These are phyloP conservation scores for Thalassia testudinum DNA, from an alignment of 116 monocot genomes.

Conservation along the genomic window DNA sequence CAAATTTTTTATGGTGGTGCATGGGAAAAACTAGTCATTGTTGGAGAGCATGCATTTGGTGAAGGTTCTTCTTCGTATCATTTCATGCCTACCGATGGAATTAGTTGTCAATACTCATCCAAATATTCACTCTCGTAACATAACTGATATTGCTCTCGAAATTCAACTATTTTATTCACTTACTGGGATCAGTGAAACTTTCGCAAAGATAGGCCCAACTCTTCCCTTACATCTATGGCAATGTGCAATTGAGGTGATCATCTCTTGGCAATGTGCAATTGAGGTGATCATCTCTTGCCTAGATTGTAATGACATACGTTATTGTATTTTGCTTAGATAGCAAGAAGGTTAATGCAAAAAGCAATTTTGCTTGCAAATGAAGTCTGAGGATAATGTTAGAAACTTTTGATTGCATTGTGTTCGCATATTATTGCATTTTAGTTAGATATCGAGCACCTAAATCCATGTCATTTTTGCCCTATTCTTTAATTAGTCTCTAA, in stretches of 20 bases:
- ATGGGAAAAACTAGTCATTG: conserved; percentile 35
- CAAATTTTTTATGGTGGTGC: conserved; percentile 38
- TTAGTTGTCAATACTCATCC: conserved; percentile 20
- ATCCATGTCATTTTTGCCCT: no score
- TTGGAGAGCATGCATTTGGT: conserved; percentile 32
- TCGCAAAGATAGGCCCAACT: conserved; percentile 45
- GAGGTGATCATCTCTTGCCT: conserved; percentile 28
- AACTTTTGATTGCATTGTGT: no score
- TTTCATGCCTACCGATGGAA: conserved; percentile 50
- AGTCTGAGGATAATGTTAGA: no score
- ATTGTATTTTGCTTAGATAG: no score
- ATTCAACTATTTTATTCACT: conserved; percentile 51
- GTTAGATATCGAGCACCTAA: no score
- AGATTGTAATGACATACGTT: neutral
- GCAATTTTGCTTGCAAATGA: neutral
- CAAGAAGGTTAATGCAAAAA: neutral
- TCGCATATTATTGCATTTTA: no score
- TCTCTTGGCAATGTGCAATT: conserved; percentile 45
- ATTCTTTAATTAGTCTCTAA: conserved; percentile 30
- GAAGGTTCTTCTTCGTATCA: conserved; percentile 34
- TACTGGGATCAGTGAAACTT: conserved; percentile 36
- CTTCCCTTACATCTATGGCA: conserved; percentile 50
- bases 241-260: conserved; percentile 40
- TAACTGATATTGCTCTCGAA: conserved; percentile 33
- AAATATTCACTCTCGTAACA: conserved; percentile 7